Evolutionary conservation across 768 basidiomycete species (phyloP).

Genomic region (Saitozyma podzolica): DNA sequence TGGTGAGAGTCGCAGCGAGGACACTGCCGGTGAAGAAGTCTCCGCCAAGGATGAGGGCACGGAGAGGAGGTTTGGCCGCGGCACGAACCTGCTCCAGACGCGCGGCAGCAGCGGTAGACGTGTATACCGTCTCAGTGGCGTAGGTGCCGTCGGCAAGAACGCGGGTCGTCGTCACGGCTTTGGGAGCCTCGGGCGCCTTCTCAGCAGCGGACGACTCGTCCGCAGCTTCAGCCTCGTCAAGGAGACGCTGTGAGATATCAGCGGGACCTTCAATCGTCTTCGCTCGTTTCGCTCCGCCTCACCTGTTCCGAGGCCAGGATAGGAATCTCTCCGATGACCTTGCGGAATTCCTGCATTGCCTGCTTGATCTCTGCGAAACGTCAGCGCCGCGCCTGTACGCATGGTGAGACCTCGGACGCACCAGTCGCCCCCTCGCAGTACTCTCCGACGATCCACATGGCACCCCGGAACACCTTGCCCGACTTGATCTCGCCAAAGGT

Average conservation of each 20-base stretch:
- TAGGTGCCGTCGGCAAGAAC: slow-evolving; percentile 96
- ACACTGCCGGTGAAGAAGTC: slow-evolving; percentile 97
- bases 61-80: slow-evolving; percentile 83
- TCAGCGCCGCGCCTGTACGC: slow-evolving; percentile 2
- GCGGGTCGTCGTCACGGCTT: slow-evolving; percentile 61
- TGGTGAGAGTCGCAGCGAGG: slow-evolving; percentile 83
- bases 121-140: slow-evolving; percentile 90
- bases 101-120: slow-evolving; percentile 58
- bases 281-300: slow-evolving; percentile 3
- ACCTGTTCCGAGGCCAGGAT: slow-evolving; percentile 87
- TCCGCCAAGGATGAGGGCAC: slow-evolving; percentile 88
- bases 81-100: slow-evolving; percentile 78
- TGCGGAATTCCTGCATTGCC: slow-evolving; percentile 74
- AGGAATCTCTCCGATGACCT: slow-evolving; percentile 93
- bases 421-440: slow-evolving; percentile 66
- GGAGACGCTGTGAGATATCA: slow-evolving; percentile 55
- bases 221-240: slow-evolving; percentile 72
- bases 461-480: slow-evolving; percentile 92
- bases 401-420: slow-evolving; percentile 21
- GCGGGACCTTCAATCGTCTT: not conserved
- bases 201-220: slow-evolving; percentile 57
- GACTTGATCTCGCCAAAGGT: slow-evolving; percentile 87
- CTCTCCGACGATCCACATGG: slow-evolving; percentile 98
- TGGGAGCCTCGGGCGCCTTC: slow-evolving; percentile 53
- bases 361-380: slow-evolving; percentile 62